A percentile compares a stretch with the other conserved stretches of the same genome.
Conservation (phyloP, 371 early-diverging fungal genomes). For the Parasitella parasitica region DNA sequence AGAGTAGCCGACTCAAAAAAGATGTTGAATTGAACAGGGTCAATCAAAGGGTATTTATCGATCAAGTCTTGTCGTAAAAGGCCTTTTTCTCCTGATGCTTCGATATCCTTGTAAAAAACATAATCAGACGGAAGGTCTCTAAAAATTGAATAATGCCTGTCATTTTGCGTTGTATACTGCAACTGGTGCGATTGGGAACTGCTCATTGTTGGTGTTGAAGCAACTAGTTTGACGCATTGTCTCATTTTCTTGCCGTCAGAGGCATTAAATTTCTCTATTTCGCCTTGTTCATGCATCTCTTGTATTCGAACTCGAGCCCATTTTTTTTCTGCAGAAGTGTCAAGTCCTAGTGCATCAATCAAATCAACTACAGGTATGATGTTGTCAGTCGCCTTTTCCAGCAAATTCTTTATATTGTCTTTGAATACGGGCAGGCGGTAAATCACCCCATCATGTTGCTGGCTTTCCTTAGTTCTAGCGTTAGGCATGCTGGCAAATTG, state of each 20-base stretch:
- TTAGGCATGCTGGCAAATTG: neutral
- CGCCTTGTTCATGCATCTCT: slow-evolving; percentile 7
- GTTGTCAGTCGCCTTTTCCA: neutral
- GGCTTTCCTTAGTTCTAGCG: neutral
- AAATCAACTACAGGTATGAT: neutral
- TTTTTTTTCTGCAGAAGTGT: neutral
- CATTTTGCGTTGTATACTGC: neutral
- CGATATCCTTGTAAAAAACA: slow-evolving; percentile 12
- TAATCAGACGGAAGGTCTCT: slow-evolving; percentile 18
- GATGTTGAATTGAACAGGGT: neutral
- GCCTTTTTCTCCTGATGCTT: slow-evolving; percentile 9
- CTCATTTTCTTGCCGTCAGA: slow-evolving; percentile 5
- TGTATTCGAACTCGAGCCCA: slow-evolving; percentile 9
- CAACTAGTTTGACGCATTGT: neutral
- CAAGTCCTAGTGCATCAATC: neutral
- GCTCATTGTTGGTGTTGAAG: too few species aligned
- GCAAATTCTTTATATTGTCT: neutral
- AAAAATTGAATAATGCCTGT: neutral
- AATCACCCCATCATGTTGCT: neutral
- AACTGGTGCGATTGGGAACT: neutral
- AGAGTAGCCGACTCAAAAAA: slow-evolving; percentile 1
- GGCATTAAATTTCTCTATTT: slow-evolving; percentile 14
- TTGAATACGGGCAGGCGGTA: slow-evolving; percentile 2
- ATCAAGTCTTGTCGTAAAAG: slow-evolving; percentile 11
- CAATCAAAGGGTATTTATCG: slow-evolving; percentile 9